Evolutionary conservation across 2,329 filamentous ascomycete genomes (phyloP), one percentile per base, ranked within the genome.

Genomic region (Aureobasidium subglaciale): DNA sequence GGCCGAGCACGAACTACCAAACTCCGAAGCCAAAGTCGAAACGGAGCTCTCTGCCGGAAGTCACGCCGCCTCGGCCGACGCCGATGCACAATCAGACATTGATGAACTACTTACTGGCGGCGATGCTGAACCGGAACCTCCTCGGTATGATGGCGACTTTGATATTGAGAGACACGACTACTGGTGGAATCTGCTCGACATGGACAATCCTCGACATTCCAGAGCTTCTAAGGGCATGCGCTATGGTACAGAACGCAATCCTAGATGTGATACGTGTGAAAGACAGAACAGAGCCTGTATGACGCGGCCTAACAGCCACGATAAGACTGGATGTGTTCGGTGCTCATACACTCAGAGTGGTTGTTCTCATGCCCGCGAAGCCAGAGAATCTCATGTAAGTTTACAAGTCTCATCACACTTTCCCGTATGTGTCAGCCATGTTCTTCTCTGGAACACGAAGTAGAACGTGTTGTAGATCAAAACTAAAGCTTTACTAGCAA

Each of bases 291-390:
- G 50, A 32, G 50, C 50, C 0, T 54, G 50, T 34, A 54, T 54
- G 50, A 54, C 50, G 1, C 38, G 50, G 22, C 50, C 50, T 4
- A 54, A 54, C 38, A 54, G 50, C 20, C 50, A 54, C 13, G 50
- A 54, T n/a, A 54, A 54, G 38, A 54, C 50, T 20, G 50, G 50
- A n/a, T 54, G 50, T 54, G 50, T 54, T 24, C 50, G 50, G 27
- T 54, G 50, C 29, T 54, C 50, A 13, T 54, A 54, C 29, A 54
- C 50, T 5, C 50, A 54, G 20, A 54, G 50, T 11, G 50, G 50
- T 4, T 54, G 50, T 22, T 54, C 50, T 13, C 50, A 54, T 43
- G 50, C 50, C n/a, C 32, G 50, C 34, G 50, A 54, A 35, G 50
- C 50, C 38, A 42, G 50, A 43, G 50, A 54, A 22, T 54, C 50